Conservation (phyloP, 352 stramenopile species). For the Pythium aquatile region DNA sequence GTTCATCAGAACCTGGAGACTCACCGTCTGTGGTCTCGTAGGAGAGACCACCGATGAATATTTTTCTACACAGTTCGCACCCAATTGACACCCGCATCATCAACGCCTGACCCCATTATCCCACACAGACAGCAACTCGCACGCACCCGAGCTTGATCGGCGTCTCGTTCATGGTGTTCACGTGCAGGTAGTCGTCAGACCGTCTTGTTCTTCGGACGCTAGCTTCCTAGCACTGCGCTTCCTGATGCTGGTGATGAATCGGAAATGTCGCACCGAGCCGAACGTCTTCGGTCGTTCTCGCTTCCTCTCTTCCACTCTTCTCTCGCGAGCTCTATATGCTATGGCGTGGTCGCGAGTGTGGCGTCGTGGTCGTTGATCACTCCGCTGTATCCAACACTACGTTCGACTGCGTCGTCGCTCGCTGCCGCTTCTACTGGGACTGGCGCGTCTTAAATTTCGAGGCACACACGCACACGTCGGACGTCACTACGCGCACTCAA, state of each 20-base stretch:
- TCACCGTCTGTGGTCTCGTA: slow-evolving; percentile 89
- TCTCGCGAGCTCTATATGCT: not conserved
- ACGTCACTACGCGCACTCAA: too few species aligned
- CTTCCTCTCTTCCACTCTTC: not conserved
- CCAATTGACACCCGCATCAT: not conserved
- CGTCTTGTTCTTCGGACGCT: not conserved
- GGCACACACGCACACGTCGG: not conserved
- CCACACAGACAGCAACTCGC: not conserved
- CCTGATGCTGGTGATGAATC: not conserved
- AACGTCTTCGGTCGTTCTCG: not conserved
- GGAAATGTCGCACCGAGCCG: not conserved
- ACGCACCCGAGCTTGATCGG: slow-evolving; percentile 39
- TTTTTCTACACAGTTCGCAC: slow-evolving; percentile 63
- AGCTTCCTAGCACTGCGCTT: slow-evolving; percentile 2
- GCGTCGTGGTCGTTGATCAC: not conserved
- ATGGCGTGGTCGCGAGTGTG: not conserved
- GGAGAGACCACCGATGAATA: slow-evolving; percentile 89
- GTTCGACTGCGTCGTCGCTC: slow-evolving; percentile 1
- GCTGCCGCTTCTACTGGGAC: not conserved
- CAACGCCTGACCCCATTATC: slow-evolving; percentile 5
- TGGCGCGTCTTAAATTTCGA: too few species aligned
- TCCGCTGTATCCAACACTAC: not conserved
- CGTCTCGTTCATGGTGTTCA: slow-evolving; percentile 30
- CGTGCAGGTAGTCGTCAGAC: not conserved
- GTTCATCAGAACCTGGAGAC: slow-evolving; percentile 17